These are phyloP conservation scores for Saccharomycopsis babjevae DNA, from an alignment of 805 yeast genomes.

Conservation along the genomic window DNA sequence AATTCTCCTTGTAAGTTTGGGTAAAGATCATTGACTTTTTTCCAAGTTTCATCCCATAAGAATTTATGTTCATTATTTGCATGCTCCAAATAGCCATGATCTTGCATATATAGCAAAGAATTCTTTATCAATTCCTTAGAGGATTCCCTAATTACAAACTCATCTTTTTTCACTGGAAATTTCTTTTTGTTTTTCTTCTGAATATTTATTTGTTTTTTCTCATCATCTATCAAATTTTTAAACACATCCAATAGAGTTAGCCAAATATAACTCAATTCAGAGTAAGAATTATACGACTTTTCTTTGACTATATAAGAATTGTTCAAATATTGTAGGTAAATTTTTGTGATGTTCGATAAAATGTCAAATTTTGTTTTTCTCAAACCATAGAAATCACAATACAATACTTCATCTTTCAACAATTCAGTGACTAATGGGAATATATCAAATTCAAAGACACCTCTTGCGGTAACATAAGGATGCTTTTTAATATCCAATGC, in stretches of 20 bases:
- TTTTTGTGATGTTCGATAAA: conserved; percentile 55
- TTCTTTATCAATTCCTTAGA: conserved; percentile 15
- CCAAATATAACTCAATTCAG: conserved; percentile 18
- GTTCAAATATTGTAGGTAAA: conserved; percentile 40
- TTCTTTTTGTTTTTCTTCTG: conserved; percentile 8
- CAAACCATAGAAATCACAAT: conserved; percentile 55
- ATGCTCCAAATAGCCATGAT: conserved; percentile 9
- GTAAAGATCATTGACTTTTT: conserved; percentile 3
- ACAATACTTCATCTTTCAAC: conserved; percentile 51
- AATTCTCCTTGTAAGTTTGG: conserved; percentile 12
- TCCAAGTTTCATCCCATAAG: conserved; percentile 17
- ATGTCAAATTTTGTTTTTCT: conserved; percentile 57
- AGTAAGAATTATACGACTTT: not conserved
- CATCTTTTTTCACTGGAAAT: conserved; percentile 1
- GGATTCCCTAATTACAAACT: conserved; percentile 11
- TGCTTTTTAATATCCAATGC: conserved; percentile 30
- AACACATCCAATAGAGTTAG: conserved; percentile 13
- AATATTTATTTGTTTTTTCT: conserved; percentile 7
- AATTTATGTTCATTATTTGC: conserved; percentile 2
- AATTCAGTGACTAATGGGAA: conserved; percentile 63
- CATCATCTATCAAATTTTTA: conserved; percentile 14
- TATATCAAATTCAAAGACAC: conserved; percentile 61
- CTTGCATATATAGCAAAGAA: conserved; percentile 13
- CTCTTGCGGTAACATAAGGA: conserved; percentile 36
- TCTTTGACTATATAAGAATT: conserved; percentile 9